Conservation (phyloP, 371 early-diverging fungal species). For the Apophysomyces elegans region DNA sequence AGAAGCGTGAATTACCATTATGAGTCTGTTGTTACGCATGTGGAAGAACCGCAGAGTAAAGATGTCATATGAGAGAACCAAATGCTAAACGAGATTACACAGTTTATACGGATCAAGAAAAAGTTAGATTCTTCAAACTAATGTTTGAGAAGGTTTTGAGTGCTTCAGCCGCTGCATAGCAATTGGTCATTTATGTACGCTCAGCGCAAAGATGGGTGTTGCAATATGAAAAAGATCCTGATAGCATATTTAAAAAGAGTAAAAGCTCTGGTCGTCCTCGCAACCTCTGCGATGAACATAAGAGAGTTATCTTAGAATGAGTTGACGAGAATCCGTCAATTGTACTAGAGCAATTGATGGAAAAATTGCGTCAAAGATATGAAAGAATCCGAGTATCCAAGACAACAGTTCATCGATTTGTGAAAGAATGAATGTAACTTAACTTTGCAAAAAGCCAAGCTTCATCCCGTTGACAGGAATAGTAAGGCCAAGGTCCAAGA, state of each 20-base stretch:
- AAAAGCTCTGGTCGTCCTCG: conserved; percentile 18
- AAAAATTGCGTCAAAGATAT: conserved; percentile 13
- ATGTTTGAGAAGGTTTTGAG: conserved; percentile 12
- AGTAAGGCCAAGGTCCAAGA: too few relatives aligned
- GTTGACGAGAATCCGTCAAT: conserved; percentile 22
- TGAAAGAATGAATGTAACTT: conserved; percentile 12
- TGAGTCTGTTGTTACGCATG: conserved; percentile 7
- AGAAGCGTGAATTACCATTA: background rate
- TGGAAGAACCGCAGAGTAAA: conserved; percentile 7
- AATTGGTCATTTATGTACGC: conserved; percentile 27
- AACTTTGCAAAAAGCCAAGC: too few relatives aligned
- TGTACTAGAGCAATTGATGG: conserved; percentile 15
- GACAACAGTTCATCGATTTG: background rate
- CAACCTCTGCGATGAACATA: conserved; percentile 19
- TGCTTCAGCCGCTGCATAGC: conserved; percentile 26
- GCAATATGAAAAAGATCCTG: conserved; percentile 21
- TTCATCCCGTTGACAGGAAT: too few relatives aligned
- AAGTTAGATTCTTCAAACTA: background rate
- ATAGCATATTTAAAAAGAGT: conserved; percentile 24
- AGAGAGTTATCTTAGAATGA: conserved; percentile 19
- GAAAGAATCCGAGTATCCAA: conserved; percentile 13
- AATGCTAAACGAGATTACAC: conserved; percentile 5
- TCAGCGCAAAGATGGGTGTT: background rate
- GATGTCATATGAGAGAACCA: conserved; percentile 13
- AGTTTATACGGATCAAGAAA: conserved; percentile 1